Evolutionary conservation across 2,329 filamentous ascomycete genomes (phyloP), one percentile per base, ranked within the genome.

Genomic region (Plectosphaerella cucumerina): DNA sequence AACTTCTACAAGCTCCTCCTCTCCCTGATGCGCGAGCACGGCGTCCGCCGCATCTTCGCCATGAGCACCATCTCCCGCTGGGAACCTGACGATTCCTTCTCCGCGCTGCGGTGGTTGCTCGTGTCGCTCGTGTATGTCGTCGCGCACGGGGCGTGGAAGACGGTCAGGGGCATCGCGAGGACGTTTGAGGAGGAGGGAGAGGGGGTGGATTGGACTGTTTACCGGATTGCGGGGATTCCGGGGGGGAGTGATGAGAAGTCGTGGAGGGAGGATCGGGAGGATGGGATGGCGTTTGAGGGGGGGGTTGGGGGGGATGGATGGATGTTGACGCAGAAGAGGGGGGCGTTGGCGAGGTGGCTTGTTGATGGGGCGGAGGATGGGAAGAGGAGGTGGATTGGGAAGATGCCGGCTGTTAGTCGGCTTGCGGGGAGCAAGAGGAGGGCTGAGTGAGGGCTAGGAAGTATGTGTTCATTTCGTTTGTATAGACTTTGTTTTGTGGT

Each of bases 61-160:
- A 68, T 68, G 63, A 55, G 61, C 9, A 70, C 67, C 4, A 41
- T 65, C 9, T 66, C 67, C 8, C 54, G 61, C 22, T 50, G 57
- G n/a, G 50, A 53, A 1, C 49, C 56, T 0, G 54, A 62, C n/a
- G 67, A 70, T 42, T 17, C 46, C 1, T 60, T 56, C 39, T 59
- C 44, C 39, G 39, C 58, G n/a, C 47, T 52, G 2, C 55, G 23
- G 12, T 54, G 6, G 44, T 44, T 58, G 6, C 33, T 59, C 10
- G 44, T 53, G 0, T 6, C 48, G 0, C 11, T 62, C 2, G 51
- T 65, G 14, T 43, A 55, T 1, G 12, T 59, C 5, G 8, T 55
- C 14, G 50, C 47, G 6, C 35, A 48, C 1, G 43, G 22, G 6
- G 56, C 56, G 3, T 67, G 60, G 31, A 44, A 39, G 1, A 57